Base-by-base conservation (phyloP, 2,329 filamentous ascomycete genomes). In the Fusarium papillatum region DNA sequence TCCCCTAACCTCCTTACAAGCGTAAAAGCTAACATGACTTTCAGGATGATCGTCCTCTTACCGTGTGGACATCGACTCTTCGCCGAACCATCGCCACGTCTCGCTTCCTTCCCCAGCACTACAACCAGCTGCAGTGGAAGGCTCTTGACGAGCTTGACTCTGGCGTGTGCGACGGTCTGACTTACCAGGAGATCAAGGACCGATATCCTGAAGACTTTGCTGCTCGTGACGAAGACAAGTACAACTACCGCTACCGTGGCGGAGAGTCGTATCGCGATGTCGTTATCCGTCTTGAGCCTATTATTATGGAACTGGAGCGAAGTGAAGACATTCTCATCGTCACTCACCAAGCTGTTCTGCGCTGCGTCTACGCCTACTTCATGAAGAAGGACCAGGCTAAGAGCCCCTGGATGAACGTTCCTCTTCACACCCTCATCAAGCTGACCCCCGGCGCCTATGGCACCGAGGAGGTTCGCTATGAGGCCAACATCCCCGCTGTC, bases 281-380 rank as follows among this genome's bases (percentile, higher is more conserved):
- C 2, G 97, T 99, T 48, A 98, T 98, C 80, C 95, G 97, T 1
- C 92, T 99, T 1, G 97, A 99, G 82, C 97, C 97, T 73, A 99
- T 99, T 85, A 99, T 99, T 86, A 99, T 99, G 97, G 97, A 99
- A 84, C 89, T 99, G 64, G 97, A 99, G 85, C 92, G 97, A 74
- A 95, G 93, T 78, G 97, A 98, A 84, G 97, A 99, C 82, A 98
- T 99, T 77, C 92, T 99, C 72, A 98, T 99, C 79, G 95, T 99
- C 73, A 98, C 97, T 5, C 97, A 99, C 83, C 97, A 99, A 86
- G 97, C 97, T 17, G 96, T 99, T 39, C 88, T 99, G 74, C 92
- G 97, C 71, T 99, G 97, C 87, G 98, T 99, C 80, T 99, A 98
- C 82, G 95, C 97, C 36, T 99, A 99, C 85, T 99, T 98, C 84